Evolutionary conservation across 2,329 filamentous ascomycete genomes (phyloP).

Genomic region (Hypoxylon sp.): DNA sequence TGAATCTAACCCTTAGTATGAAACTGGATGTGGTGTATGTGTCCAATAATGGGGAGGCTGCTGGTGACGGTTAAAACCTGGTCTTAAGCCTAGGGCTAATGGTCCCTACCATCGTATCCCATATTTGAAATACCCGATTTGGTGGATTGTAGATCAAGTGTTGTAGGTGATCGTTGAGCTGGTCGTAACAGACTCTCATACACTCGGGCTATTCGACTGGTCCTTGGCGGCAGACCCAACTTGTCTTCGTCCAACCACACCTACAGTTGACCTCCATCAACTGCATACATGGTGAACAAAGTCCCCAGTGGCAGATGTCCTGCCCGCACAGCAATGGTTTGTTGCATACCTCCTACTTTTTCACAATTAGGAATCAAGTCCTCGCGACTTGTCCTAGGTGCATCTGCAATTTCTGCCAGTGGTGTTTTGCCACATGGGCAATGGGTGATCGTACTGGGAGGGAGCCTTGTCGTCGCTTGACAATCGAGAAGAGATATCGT

Average conservation of each 20-base stretch:
- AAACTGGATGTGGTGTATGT: too few species aligned
- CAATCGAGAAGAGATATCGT: neutral
- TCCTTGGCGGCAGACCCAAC: slow-evolving; percentile 84
- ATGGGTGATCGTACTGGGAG: neutral
- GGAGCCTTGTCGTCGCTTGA: neutral
- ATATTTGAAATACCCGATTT: too few species aligned
- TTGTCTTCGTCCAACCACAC: slow-evolving; percentile 80
- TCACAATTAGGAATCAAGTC: neutral
- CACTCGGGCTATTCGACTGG: slow-evolving; percentile 78
- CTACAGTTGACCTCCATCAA: slow-evolving; percentile 79
- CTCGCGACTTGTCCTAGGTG: neutral
- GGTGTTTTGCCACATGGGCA: neutral
- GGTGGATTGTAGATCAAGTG: too few species aligned
- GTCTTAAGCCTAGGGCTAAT: too few species aligned
- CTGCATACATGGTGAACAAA: slow-evolving; percentile 80
- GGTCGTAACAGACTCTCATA: slow-evolving; percentile 82
- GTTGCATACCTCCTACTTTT: too few species aligned
- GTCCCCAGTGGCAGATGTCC: slow-evolving; percentile 81
- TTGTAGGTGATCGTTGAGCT: slow-evolving; percentile 76
- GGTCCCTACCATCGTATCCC: too few species aligned
- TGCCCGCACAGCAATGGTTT: neutral
- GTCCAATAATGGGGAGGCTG: too few species aligned
- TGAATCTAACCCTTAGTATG: too few species aligned
- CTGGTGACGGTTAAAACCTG: too few species aligned
- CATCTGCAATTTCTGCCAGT: neutral